Percentiles rank a stretch among this genome's conserved stretches.
These are phyloP conservation scores for Fusarium abutilonis DNA, from an alignment of 2,329 filamentous ascomycete genomes.

Conservation along the genomic window DNA sequence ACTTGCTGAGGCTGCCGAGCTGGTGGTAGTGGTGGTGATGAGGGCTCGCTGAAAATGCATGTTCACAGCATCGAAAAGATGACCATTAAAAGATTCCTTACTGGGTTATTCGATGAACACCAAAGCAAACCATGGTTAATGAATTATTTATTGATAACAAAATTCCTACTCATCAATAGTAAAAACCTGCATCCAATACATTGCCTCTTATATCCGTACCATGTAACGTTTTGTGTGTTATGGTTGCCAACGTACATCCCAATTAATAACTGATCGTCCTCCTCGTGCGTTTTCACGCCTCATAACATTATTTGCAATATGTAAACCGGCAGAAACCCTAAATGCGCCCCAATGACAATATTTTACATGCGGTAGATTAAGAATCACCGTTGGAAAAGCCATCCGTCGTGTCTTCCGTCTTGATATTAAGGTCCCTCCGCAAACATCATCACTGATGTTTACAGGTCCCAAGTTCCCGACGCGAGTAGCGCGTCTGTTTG, in stretches of 20 bases:
- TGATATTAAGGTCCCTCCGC: constrained; percentile 6
- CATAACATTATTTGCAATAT: constrained; percentile 9
- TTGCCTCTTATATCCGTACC: no score
- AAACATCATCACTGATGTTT: constrained; percentile 37
- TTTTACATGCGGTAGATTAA: background rate
- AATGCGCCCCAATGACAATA: constrained; percentile 17
- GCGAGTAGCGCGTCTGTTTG: constrained; percentile 15
- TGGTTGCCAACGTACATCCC: background rate
- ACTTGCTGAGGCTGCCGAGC: constrained; percentile 9
- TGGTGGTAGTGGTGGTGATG: constrained; percentile 2
- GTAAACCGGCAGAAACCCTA: constrained; percentile 30
- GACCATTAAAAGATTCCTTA: no score
- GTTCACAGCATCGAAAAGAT: no score
- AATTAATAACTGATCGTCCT: background rate
- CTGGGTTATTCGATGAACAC: no score
- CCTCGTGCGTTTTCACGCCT: constrained; percentile 6
- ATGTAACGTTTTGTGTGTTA: background rate
- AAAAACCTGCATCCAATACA: no score
- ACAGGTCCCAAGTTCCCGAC: constrained; percentile 7
- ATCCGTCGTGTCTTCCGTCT: constrained; percentile 7
- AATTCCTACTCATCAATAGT: no score
- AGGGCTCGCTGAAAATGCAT: background rate
- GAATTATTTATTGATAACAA: no score
- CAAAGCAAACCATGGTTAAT: no score
- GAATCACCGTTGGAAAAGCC: constrained; percentile 19